Evolutionary conservation across 1,284 basidiomycete species (phyloP).

Genomic region (Laetiporus sulphureus): DNA sequence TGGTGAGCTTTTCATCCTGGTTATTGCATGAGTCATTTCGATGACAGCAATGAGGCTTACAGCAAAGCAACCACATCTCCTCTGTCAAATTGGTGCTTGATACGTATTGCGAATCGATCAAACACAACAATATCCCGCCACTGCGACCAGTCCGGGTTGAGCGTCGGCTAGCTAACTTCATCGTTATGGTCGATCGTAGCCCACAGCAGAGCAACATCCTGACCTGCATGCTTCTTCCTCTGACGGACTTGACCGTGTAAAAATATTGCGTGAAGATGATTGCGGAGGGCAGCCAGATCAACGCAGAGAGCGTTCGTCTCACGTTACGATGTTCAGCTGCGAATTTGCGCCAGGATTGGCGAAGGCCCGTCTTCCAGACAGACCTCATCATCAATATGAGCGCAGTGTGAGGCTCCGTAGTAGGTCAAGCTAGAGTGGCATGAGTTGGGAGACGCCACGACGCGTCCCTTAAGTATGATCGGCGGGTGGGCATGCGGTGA

Average conservation of each 20-base stretch:
- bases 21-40: background rate
- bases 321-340: slow-evolving; percentile 11
- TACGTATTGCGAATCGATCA: slow-evolving; percentile 41
- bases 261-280: slow-evolving; percentile 44
- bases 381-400: no score
- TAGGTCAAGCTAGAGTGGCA: no score
- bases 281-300: slow-evolving; percentile 55
- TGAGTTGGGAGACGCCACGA: no score
- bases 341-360: slow-evolving; percentile 14
- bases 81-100: slow-evolving; percentile 32
- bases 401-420: no score
- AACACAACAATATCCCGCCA: slow-evolving; percentile 61
- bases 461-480: no score
- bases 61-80: slow-evolving; percentile 63
- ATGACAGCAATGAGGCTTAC: slow-evolving; percentile 29
- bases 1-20: slow-evolving; percentile 44
- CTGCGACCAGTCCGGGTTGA: slow-evolving; percentile 63
- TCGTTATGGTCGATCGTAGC: slow-evolving; percentile 7
- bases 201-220: slow-evolving; percentile 9
- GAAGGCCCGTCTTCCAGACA: slow-evolving; percentile 6
- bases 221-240: slow-evolving; percentile 74
- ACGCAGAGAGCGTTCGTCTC: slow-evolving; percentile 19
- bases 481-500: no score
- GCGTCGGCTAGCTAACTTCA: slow-evolving; percentile 54
- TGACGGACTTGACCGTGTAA: slow-evolving; percentile 48